Percentiles rank a stretch among this genome's conserved stretches.
These are phyloP conservation scores for Buddleja alternifolia DNA, from an alignment of 257 asterid genomes.

Conservation along the genomic window DNA sequence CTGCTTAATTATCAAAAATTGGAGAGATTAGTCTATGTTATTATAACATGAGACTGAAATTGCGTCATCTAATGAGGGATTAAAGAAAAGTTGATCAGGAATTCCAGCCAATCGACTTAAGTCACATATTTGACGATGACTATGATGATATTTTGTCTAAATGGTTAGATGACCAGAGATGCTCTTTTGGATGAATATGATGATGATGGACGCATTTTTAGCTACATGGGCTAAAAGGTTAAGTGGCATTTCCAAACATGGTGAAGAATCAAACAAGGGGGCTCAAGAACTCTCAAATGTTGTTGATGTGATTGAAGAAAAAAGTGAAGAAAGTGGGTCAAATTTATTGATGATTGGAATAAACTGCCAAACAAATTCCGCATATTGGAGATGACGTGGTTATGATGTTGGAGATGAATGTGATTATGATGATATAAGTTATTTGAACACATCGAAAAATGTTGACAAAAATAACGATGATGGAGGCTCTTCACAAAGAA, in stretches of 20 bases:
- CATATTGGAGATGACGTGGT: too few species aligned
- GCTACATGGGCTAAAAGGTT: background rate
- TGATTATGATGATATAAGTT: too few species aligned
- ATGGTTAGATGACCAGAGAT: background rate
- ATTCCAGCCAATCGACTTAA: background rate
- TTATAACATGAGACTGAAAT: background rate
- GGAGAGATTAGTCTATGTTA: conserved; percentile 8
- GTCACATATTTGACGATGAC: background rate
- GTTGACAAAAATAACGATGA: too few species aligned
- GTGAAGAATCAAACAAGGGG: background rate
- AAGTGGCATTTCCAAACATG: background rate
- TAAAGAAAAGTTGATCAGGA: background rate
- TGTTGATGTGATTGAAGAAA: too few species aligned
- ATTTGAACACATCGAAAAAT: too few species aligned
- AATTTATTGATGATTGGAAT: too few species aligned
- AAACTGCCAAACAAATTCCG: too few species aligned
- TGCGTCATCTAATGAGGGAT: background rate
- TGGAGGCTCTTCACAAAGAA: too few species aligned
- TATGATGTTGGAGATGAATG: too few species aligned
- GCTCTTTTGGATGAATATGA: background rate
- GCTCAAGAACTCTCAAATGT: too few species aligned
- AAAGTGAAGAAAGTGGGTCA: too few species aligned
- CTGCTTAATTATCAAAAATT: background rate
- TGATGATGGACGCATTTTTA: conserved; percentile 1
- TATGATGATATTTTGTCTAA: background rate